Conservation (phyloP, 345 rosid species). For the Arabidopsis thaliana region DNA sequence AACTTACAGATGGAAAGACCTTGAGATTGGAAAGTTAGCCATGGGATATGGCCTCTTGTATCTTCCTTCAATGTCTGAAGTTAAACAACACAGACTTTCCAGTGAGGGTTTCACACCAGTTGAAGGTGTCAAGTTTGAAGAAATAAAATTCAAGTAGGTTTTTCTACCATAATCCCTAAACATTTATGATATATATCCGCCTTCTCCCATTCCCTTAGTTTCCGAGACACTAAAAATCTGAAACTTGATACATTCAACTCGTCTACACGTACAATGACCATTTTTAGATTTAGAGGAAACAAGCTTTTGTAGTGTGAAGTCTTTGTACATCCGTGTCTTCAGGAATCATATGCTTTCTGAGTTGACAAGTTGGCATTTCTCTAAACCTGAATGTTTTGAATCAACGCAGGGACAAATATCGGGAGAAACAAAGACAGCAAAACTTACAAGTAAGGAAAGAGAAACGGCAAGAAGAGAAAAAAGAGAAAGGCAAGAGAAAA, state of each 20-base stretch:
- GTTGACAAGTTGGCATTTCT: background rate
- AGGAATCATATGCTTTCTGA: conserved; percentile 17
- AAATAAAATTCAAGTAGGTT: conserved; percentile 74
- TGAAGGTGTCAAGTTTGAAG: conserved; percentile 64
- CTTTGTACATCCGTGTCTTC: conserved; percentile 9
- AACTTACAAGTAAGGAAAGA: conserved; percentile 70
- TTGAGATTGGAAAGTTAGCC: conserved; percentile 86
- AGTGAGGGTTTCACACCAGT: conserved; percentile 69
- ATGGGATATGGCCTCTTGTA: conserved; percentile 93
- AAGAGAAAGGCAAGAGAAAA: conserved; percentile 52
- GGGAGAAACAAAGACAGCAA: conserved; percentile 85
- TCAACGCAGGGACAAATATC: conserved; percentile 69
- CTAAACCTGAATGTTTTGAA: conserved; percentile 22
- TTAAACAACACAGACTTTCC: conserved; percentile 79
- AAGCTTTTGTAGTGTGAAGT: background rate
- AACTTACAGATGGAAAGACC: conserved; percentile 78
- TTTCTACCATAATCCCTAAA: background rate
- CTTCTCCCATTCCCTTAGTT: background rate
- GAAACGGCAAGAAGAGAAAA: conserved; percentile 52
- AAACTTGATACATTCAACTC: background rate
- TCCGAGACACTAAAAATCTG: background rate
- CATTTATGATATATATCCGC: background rate
- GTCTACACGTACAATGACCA: background rate
- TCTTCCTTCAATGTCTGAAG: conserved; percentile 88
- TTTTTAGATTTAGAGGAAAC: conserved; percentile 14